Base-by-base conservation (phyloP, 2,329 filamentous ascomycete genomes). In the Calonectria montana region DNA sequence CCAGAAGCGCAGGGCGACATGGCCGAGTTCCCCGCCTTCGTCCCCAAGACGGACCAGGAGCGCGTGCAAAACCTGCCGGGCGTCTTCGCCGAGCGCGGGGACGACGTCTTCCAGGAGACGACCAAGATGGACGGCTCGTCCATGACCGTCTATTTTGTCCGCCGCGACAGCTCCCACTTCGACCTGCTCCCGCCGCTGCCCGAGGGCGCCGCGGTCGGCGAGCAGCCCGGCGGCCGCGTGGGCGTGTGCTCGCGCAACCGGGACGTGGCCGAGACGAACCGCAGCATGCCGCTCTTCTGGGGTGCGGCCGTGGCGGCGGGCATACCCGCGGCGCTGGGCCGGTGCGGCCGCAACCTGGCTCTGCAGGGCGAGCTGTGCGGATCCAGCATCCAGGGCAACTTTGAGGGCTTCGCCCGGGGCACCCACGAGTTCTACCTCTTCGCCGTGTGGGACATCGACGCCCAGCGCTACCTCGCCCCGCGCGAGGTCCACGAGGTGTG, bases 71-170 rank as follows among this genome's bases (percentile, higher is more conserved):
- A 79, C 59, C 53, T 79, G 2, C 57, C 76, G 7, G 37, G 71
- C 16, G 62, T 77, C 9, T 75, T 79, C 29, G 29, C 29, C 27
- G 35, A 63, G 13, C 75, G 76, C 29, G 66, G 71, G 1, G 63
- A 77, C 23, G 72, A 65, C 50, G 61, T 78, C 7, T 85, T 82
- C 70, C 82, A 86, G 61, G 82, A 84, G 66, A 80, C 81, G 1
- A 75, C 80, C 71, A 85, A 86, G 77, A 80, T 85, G 78, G 84
- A 85, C 67, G 84, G 84, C 21, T 74, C 78, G 0, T 81, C 80
- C 15, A 84, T 84, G 80, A 82, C 82, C 0, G 75, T 81, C 25
- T 86, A 85, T 75, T 85, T 82, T 61, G 62, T 85, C 67, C 62
- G 71, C 35, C 66, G 72, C 21, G 53, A 76, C 25, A 80, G 75